These are phyloP conservation scores for Brassica carinata DNA, from an alignment of 345 rosid genomes.

Conservation along the genomic window DNA sequence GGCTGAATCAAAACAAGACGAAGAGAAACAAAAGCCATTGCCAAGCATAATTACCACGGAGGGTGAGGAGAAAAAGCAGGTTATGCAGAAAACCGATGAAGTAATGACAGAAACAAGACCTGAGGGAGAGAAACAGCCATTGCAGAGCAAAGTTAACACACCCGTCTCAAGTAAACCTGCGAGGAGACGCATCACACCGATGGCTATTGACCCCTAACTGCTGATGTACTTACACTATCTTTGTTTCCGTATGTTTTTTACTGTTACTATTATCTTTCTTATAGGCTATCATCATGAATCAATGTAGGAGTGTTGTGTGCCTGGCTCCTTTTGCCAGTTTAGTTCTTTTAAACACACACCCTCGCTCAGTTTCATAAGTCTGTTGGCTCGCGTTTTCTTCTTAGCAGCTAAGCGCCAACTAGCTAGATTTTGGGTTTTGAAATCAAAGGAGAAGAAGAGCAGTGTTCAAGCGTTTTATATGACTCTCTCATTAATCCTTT, in stretches of 20 bases:
- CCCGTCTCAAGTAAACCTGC: constrained; percentile 57
- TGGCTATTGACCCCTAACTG: constrained; percentile 61
- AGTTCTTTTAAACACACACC: not conserved
- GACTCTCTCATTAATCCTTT: not conserved
- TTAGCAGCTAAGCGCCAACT: too few relatives aligned
- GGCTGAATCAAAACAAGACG: constrained; percentile 18
- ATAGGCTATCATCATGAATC: not conserved
- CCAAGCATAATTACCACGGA: not conserved
- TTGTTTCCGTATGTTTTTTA: not conserved
- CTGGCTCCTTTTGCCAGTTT: not conserved
- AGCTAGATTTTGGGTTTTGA: not conserved
- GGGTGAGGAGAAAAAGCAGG: not conserved
- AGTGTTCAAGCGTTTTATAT: not conserved
- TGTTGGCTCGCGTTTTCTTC: not conserved
- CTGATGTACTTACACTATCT: not conserved
- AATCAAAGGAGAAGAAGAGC: not conserved
- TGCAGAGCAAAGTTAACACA: constrained; percentile 39
- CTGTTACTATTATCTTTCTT: not conserved
- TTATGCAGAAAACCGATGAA: constrained; percentile 33
- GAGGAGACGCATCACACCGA: constrained; percentile 84
- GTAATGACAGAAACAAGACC: constrained; percentile 23
- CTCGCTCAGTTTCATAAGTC: not conserved
- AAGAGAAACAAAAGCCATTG: constrained; percentile 22
- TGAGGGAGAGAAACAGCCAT: constrained; percentile 35
- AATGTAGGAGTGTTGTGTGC: not conserved